These are phyloP conservation scores for Monosporozyma aerobia DNA, from an alignment of 805 yeast species.

Conservation along the genomic window DNA sequence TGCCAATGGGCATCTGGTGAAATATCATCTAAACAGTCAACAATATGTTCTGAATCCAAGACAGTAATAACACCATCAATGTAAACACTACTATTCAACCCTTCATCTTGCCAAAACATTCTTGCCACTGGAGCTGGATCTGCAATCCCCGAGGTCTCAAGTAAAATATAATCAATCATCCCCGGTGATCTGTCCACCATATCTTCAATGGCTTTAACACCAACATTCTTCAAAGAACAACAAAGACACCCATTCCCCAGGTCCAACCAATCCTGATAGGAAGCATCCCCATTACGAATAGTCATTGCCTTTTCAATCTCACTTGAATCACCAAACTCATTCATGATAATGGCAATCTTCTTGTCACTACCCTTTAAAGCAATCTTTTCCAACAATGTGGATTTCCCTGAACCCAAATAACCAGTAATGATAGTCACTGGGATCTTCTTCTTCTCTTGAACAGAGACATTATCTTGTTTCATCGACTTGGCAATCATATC, in stretches of 20 bases:
- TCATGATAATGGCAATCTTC: constrained; percentile 80
- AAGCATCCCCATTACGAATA: constrained; percentile 39
- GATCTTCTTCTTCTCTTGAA: constrained; percentile 37
- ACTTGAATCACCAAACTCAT: constrained; percentile 86
- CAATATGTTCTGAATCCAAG: constrained; percentile 63
- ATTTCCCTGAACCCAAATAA: constrained; percentile 89
- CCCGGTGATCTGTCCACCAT: constrained; percentile 63
- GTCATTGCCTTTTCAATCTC: constrained; percentile 84
- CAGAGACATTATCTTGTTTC: background rate
- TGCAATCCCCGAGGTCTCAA: constrained; percentile 94
- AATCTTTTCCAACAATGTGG: constrained; percentile 69
- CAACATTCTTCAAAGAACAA: constrained; percentile 91
- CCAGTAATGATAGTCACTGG: constrained; percentile 94
- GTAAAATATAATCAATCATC: constrained; percentile 76
- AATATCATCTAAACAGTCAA: constrained; percentile 55
- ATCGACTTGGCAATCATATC: background rate
- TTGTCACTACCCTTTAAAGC: constrained; percentile 56
- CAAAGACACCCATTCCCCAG: constrained; percentile 95
- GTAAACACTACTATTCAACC: constrained; percentile 70
- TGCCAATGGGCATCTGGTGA: constrained; percentile 60
- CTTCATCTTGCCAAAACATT: constrained; percentile 97
- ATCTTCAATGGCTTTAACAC: constrained; percentile 88
- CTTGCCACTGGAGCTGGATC: constrained; percentile 96
- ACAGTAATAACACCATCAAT: constrained; percentile 90
- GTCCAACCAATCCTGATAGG: constrained; percentile 90